Base-by-base conservation (phyloP, 2,329 filamentous ascomycete genomes). In the Penicillium rolfsii region DNA sequence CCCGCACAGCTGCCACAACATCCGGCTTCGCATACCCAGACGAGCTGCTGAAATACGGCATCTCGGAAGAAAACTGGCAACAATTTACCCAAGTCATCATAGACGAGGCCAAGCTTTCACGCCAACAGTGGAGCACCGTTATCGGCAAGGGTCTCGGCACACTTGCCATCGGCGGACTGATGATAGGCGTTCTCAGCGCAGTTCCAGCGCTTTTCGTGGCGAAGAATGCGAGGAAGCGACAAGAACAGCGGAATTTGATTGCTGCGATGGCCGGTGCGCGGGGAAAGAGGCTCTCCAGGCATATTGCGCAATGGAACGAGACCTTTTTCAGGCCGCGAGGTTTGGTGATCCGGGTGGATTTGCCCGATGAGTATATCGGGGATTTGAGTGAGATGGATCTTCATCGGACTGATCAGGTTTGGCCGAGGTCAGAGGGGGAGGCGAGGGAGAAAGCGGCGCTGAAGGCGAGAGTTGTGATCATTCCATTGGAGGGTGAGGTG, bases 1-100 rank as follows among this genome's bases (percentile, higher is more conserved):
- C 72, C 1, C 66, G 68, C 28, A 69, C 68, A 1, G 52, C 55
- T 5, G 58, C 63, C 22, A 63, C 69, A 46, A 71, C 68, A 26
- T 75, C 73, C 0, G 72, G 73, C 16, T 75, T 75, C 57, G 64
- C 66, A 12, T 75, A 73, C 55, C 73, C 73, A 1, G 62, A 66
- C 7, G 62, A 71, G 4, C 59, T 75, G 2, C 16, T 60, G 1
- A 24, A 52, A 30, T 68, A 72, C 55, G 53, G 59, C 14, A 63
- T 75, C 28, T 64, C 68, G 0, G 38, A 64, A 14, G 52, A 61
- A 1, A 61, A 73, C 28, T 75, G 73, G 73, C 33, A 36, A 0
- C 55, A 62, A 8, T 75, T 75, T 38, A 74, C 73, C 1, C 55
- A 61, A 14, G 66, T 69, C n/a, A 69, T 75, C 40, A 64, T 61